Evolutionary conservation across 257 asterid genomes (phyloP), one percentile per base, ranked within the genome.

Genomic region (Scutellaria galericulata): DNA sequence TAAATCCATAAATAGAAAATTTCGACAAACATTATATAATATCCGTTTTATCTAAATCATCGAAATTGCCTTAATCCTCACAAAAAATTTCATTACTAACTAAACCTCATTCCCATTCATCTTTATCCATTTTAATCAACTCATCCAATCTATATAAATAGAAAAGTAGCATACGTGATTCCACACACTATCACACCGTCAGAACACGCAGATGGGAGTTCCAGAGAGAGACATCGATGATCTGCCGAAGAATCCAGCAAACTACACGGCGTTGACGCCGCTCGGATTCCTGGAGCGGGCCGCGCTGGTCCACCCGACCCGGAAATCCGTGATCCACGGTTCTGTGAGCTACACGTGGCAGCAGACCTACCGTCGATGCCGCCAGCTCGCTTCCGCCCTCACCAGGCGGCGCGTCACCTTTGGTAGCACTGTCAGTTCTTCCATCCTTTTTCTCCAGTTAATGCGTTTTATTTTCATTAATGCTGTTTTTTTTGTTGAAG

Each of bases 301-400:
- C 12, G 96, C 97, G 3, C 78, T 82, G 18, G 84, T 94, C 5
- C 90, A 85, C 82, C 98, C 97, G 7, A 76, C 78, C 81, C 86
- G 96, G 41, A 85, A 79, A 1, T 88, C 98, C 15, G 14, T 94
- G 20, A 73, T 94, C 71, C 97, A 94, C 45, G 96, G 93, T 60
- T 76, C 92, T 6, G 64, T 80, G 6, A 59, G 73, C 1, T 94
- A 88, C 82, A 93, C 96, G 65, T 94, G 98, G 97, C 89, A 66
- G 2, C 96, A 94, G 81, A 94, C 98, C 66, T 94, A 91, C 84
- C 82, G 78, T 3, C 96, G 98, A 4, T 94, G 98, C 83, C 87
- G 97, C 76, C 88, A 88, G 66, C 83, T 94, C 42, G 97, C 98
- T 13, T 94, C 98, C 80, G 97, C 98, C 42, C 97, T 94, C 68